Base-by-base conservation (phyloP, 2,329 filamentous ascomycete genomes). In the Teratosphaeria destructans region DNA sequence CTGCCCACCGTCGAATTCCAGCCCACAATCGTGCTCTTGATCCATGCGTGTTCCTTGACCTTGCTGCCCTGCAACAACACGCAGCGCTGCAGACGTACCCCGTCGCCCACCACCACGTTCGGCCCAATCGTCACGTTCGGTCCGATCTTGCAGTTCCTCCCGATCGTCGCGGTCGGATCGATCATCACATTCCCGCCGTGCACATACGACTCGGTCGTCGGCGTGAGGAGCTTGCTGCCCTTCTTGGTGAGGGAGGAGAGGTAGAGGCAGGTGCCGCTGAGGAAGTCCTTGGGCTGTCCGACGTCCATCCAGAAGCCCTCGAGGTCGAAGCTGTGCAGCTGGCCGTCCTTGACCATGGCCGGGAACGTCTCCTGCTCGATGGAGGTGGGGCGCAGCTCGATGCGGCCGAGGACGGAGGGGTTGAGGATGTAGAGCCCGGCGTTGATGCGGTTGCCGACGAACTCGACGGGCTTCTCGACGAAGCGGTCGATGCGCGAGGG, bases 281-380 rank as follows among this genome's bases (percentile, higher is more conserved):
- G 81, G 84, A 97, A 99, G 74, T 99, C 93, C 81, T 97, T 99
- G 68, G 93, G 93, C 78, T 99, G 93, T 70, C 93, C 93, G 65
- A 99, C 90, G 69, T 97, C 93, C 93, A 97, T 97, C 93, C 93
- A 97, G 85, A 95, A 97, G 68, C 93, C 91, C 67, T 96, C 91
- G 34, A 97, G 85, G 73, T 97, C 93, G 73, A 95, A 96, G 1
- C 90, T 96, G 82, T 97, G 93, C 64, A 97, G 81, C 76, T 93
- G 84, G 65, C 90, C 90, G 70, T 96, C 93, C 70, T 83, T 85
- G 77, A 89, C 89, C 75, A 97, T 94, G 68, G 90, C 85, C 54
- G 93, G 93, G 88, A 99, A 99, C 37, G 91, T 96, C 80, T 97
- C 94, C 79, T 97, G 93, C 79, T 99, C 93, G 73, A 97, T 99